phyloP scores from a whole-genome alignment of 2,329 filamentous ascomycete species.

The Colletotrichum zoysiae region DNA sequence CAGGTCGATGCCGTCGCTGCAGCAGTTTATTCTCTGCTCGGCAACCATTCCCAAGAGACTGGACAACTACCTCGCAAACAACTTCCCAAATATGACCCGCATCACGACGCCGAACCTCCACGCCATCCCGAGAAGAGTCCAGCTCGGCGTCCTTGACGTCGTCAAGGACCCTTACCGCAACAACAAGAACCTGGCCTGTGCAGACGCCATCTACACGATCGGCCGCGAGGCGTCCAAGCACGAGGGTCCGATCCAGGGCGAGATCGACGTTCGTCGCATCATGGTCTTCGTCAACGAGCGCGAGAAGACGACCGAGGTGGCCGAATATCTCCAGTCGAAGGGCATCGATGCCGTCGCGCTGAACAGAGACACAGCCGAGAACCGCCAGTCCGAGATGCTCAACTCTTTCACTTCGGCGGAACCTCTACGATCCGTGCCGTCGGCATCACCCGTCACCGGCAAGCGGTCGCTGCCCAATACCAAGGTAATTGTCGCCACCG shows the following conservation, averaged over 20 bases:
- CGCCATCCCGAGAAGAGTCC: conserved; percentile 93
- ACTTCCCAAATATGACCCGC: conserved; percentile 85
- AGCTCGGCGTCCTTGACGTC: conserved; percentile 92
- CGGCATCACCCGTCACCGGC: conserved; percentile 49
- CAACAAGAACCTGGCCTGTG: conserved; percentile 93
- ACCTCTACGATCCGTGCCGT: conserved; percentile 52
- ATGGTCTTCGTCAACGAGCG: conserved; percentile 98
- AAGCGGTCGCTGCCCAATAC: conserved; percentile 76
- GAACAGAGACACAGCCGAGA: conserved; percentile 84
- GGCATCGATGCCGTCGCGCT: conserved; percentile 90
- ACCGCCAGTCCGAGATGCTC: conserved; percentile 82
- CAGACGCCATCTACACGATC: conserved; percentile 94
- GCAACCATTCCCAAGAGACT: conserved; percentile 94
- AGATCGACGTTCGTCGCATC: conserved; percentile 82
- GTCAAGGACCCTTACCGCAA: conserved; percentile 93
- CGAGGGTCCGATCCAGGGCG: conserved; percentile 66
- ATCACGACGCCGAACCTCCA: conserved; percentile 96
- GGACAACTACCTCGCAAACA: conserved; percentile 84
- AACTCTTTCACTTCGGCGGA: conserved; percentile 75
- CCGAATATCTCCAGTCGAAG: conserved; percentile 83
- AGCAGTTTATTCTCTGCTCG: conserved; percentile 92
- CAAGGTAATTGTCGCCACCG: conserved; percentile 94
- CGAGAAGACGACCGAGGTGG: conserved; percentile 85
- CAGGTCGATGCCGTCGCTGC: conserved; percentile 81
- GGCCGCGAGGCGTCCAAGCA: conserved; percentile 78